Percentiles rank a stretch among this genome's conserved stretches.
Conservation (phyloP, 2,329 filamentous ascomycete genomes). For the Fusarium domesticum region DNA sequence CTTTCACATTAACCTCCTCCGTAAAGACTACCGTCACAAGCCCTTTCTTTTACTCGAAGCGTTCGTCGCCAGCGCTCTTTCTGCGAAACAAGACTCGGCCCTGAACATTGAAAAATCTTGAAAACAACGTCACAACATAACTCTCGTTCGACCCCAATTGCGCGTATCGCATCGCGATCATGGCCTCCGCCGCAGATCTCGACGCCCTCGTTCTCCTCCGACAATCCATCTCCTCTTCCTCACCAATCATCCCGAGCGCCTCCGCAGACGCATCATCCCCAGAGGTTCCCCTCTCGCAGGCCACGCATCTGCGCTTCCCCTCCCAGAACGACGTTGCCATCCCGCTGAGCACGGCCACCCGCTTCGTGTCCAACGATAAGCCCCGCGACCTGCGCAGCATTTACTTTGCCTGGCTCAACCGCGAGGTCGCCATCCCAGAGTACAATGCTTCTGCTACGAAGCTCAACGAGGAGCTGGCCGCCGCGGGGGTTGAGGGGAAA, state of each 20-base stretch:
- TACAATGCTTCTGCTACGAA: constrained; percentile 82
- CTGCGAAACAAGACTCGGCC: too few relatives aligned
- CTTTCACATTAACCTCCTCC: not conserved
- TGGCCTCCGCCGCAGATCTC: constrained; percentile 56
- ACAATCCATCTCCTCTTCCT: constrained; percentile 71
- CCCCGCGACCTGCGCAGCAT: constrained; percentile 87
- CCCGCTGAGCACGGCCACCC: constrained; percentile 70
- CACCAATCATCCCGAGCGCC: constrained; percentile 69
- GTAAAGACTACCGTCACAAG: not conserved
- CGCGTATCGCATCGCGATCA: constrained; percentile 32
- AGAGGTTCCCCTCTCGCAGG: constrained; percentile 66
- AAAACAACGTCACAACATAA: too few relatives aligned
- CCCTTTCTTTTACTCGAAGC: too few relatives aligned
- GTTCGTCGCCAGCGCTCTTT: too few relatives aligned
- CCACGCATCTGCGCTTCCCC: constrained; percentile 76
- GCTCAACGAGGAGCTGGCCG: constrained; percentile 73
- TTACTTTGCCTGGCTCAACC: constrained; percentile 94
- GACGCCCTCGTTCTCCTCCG: constrained; percentile 84
- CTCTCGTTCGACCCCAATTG: not conserved
- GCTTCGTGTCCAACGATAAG: constrained; percentile 76
- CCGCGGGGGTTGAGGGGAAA: constrained; percentile 57
- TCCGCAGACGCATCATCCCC: constrained; percentile 61
- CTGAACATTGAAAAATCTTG: too few relatives aligned
- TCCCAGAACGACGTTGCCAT: constrained; percentile 57
- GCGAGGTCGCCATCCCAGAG: constrained; percentile 82